These are phyloP conservation scores for Penicillium ucsense DNA, from an alignment of 495 filamentous ascomycete species.

Conservation along the genomic window DNA sequence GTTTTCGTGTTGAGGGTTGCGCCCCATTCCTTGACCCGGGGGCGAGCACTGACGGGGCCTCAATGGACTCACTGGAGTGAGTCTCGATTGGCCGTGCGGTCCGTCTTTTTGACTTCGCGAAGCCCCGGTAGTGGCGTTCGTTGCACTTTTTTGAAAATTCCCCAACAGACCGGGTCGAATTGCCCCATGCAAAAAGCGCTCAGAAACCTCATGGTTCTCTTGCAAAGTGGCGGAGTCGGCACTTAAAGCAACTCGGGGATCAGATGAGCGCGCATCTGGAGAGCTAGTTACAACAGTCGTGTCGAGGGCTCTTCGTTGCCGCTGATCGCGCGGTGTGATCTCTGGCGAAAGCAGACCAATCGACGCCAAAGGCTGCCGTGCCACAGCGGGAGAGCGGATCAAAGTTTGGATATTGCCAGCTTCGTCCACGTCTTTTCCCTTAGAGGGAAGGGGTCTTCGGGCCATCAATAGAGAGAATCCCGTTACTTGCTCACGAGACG, in stretches of 20 bases:
- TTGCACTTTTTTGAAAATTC: not conserved
- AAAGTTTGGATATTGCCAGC: not conserved
- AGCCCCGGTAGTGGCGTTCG: not conserved
- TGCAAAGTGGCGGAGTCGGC: too few species aligned
- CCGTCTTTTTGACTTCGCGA: slow-evolving; percentile 1
- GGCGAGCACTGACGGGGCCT: not conserved
- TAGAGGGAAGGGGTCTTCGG: slow-evolving; percentile 1
- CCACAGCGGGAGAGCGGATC: not conserved
- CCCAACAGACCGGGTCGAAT: too few species aligned
- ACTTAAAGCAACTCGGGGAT: too few species aligned
- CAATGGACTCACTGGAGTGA: slow-evolving; percentile 6
- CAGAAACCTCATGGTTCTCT: too few species aligned
- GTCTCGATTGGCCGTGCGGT: slow-evolving; percentile 1
- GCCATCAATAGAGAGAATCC: slow-evolving; percentile 20
- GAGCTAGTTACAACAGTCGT: too few species aligned
- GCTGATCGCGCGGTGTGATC: not conserved
- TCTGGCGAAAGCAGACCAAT: not conserved
- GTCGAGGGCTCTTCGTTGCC: too few species aligned
- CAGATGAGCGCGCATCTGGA: too few species aligned
- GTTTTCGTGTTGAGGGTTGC: not conserved
- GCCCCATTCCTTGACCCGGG: not conserved
- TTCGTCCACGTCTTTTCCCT: not conserved
- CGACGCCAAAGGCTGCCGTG: not conserved
- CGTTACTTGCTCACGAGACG: not conserved
- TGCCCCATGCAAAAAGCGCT: too few species aligned